phyloP scores from a whole-genome alignment of 257 asterid genomes.

The Misopates orontium region DNA sequence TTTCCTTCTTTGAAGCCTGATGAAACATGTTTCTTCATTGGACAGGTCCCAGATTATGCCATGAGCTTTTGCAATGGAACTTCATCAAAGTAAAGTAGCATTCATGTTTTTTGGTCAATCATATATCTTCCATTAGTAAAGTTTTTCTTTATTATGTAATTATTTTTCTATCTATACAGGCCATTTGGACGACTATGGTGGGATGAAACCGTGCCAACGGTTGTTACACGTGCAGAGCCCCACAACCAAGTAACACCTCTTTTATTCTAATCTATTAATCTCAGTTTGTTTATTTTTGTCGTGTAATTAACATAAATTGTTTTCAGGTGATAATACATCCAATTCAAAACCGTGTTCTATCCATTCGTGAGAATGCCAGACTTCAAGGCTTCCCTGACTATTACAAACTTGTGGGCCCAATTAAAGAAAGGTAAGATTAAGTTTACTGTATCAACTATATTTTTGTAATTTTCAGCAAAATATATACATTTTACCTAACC shows the following conservation, averaged over 20 bases:
- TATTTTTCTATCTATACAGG: slow-evolving; percentile 35
- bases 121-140: neutral
- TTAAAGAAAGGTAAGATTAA: slow-evolving; percentile 61
- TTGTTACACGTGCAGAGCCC: slow-evolving; percentile 87
- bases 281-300: neutral
- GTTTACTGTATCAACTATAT: no score
- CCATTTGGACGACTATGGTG: slow-evolving; percentile 96
- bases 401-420: slow-evolving; percentile 67
- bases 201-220: slow-evolving; percentile 89
- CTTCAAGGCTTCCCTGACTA: slow-evolving; percentile 92
- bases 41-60: slow-evolving; percentile 89
- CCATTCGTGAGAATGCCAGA: slow-evolving; percentile 85
- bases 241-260: slow-evolving; percentile 62
- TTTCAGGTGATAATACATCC: slow-evolving; percentile 70
- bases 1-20: neutral
- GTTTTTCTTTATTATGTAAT: neutral
- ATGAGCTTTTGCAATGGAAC: slow-evolving; percentile 58
- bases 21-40: neutral
- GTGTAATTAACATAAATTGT: neutral
- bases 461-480: no score
- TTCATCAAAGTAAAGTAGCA: slow-evolving; percentile 57
- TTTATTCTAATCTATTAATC: neutral
- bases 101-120: neutral
- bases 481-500: no score
- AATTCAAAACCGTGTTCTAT: slow-evolving; percentile 69